phyloP scores from a whole-genome alignment of 257 asterid genomes.

The Cinchona pubescens region DNA sequence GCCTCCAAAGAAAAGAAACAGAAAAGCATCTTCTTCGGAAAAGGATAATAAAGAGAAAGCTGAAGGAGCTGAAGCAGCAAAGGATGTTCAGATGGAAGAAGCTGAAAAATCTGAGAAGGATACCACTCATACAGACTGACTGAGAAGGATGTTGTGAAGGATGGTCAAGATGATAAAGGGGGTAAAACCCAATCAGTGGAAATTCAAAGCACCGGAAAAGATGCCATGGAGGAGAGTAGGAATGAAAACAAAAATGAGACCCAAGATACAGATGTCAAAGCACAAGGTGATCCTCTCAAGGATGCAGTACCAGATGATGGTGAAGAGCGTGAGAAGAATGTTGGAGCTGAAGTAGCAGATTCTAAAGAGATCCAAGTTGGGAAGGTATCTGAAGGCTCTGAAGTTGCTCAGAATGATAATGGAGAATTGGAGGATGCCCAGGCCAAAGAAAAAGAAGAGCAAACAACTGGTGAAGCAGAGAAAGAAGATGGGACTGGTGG shows the following conservation, averaged over 20 bases:
- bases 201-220: slow-evolving; percentile 7
- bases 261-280: slow-evolving; percentile 16
- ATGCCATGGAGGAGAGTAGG: slow-evolving; percentile 14
- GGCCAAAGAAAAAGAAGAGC: slow-evolving; percentile 14
- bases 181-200: slow-evolving; percentile 13
- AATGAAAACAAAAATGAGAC: slow-evolving; percentile 8
- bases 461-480: slow-evolving; percentile 14
- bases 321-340: slow-evolving; percentile 14
- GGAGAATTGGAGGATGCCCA: slow-evolving; percentile 1
- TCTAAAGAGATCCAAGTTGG: slow-evolving; percentile 11
- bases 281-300: slow-evolving; percentile 19
- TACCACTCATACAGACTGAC: background rate
- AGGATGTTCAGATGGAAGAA: slow-evolving; percentile 34
- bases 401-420: slow-evolving; percentile 15
- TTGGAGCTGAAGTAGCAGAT: slow-evolving; percentile 11
- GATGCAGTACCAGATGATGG: slow-evolving; percentile 14
- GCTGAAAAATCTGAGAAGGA: slow-evolving; percentile 28
- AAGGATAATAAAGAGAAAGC: slow-evolving; percentile 27
- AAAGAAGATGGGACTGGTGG: slow-evolving; percentile 15
- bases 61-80: slow-evolving; percentile 29
- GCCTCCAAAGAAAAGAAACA: slow-evolving; percentile 40
- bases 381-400: slow-evolving; percentile 20
- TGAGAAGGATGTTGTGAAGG: slow-evolving; percentile 22
- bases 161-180: slow-evolving; percentile 9
- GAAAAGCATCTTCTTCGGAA: slow-evolving; percentile 36